A percentile compares a stretch with the other conserved stretches of the same genome.
These are phyloP conservation scores for Fusarium sp. DNA, from an alignment of 2,329 filamentous ascomycete genomes.

Conservation along the genomic window DNA sequence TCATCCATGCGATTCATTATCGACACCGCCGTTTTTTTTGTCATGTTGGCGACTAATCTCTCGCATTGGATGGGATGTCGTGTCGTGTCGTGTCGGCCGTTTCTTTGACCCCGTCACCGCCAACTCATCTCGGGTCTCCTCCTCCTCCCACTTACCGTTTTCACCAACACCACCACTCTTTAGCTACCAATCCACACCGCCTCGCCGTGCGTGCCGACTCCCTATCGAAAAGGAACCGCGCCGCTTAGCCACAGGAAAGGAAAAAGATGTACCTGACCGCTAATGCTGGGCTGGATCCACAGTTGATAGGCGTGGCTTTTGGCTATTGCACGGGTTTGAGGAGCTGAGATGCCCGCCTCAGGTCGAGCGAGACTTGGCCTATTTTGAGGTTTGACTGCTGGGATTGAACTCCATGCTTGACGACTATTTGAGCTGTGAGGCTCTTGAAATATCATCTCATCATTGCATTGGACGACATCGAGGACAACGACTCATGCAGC, in stretches of 20 bases:
- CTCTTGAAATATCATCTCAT: neutral
- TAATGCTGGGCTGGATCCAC: neutral
- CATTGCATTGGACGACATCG: neutral
- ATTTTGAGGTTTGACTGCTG: neutral
- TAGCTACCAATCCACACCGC: neutral
- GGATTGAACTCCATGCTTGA: neutral
- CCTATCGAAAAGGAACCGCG: neutral
- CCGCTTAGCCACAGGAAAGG: neutral
- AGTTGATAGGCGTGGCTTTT: neutral
- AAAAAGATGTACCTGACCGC: neutral
- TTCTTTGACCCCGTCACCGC: neutral
- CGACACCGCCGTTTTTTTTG: neutral
- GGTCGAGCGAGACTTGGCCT: neutral
- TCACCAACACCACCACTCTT: neutral
- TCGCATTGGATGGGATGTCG: neutral
- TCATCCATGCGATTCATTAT: neutral
- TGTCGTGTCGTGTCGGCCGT: neutral
- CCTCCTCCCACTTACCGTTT: neutral
- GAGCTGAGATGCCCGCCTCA: neutral
- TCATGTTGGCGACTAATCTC: neutral
- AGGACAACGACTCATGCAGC: neutral
- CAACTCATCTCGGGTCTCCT: neutral
- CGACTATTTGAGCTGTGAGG: neutral
- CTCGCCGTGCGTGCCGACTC: neutral
- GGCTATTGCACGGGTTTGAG: neutral